Percentiles rank a stretch among this genome's conserved stretches.
phyloP scores from a whole-genome alignment of 164 flowering plant genomes.

The Dillenia suffruticosa region DNA sequence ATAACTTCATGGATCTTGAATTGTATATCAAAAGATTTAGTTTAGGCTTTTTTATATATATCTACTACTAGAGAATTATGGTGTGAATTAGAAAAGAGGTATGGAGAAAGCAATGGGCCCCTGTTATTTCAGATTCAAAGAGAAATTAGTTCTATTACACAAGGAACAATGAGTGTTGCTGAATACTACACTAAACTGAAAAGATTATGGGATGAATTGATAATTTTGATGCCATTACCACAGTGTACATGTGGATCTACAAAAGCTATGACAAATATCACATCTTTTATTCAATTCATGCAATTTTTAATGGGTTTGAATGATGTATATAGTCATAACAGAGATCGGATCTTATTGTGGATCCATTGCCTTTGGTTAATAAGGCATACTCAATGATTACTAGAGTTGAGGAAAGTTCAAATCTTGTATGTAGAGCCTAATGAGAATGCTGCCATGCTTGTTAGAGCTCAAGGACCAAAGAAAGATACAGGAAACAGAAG shows the following conservation, averaged over 20 bases:
- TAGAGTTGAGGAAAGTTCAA: neutral
- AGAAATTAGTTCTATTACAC: neutral
- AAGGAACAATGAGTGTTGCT: neutral
- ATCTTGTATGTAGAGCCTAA: too few relatives aligned
- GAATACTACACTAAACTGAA: neutral
- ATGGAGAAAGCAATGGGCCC: neutral
- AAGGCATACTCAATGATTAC: neutral
- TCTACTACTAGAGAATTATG: neutral
- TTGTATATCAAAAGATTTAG: neutral
- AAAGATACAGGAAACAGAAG: too few relatives aligned
- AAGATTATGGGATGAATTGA: neutral
- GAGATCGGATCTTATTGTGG: neutral
- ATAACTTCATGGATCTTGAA: neutral
- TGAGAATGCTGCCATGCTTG: too few relatives aligned
- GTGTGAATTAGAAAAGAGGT: neutral
- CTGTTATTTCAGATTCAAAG: neutral
- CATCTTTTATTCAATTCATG: neutral
- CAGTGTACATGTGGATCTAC: neutral
- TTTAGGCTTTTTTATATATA: neutral
- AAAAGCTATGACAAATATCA: neutral
- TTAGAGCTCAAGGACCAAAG: too few relatives aligned
- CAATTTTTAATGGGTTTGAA: neutral
- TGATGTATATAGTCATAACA: neutral
- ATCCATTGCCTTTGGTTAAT: neutral
- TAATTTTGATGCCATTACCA: neutral